Evolutionary conservation across 192 early-diverging fungal genomes (phyloP).

Genomic region (Helicostylum pulchrum): DNA sequence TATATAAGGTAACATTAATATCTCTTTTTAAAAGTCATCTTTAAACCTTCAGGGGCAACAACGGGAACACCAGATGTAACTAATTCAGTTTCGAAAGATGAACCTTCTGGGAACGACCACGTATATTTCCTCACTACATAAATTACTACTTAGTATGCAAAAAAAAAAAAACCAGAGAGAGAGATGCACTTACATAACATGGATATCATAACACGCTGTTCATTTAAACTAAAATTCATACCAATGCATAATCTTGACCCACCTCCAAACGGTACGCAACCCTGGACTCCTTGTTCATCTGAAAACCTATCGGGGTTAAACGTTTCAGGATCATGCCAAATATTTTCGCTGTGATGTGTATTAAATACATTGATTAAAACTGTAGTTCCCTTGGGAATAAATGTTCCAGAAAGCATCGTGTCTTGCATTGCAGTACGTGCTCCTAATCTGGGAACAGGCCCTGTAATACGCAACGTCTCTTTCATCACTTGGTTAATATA

Average conservation of each 20-base stretch:
- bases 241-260: conserved; percentile 60
- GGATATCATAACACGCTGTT: conserved; percentile 52
- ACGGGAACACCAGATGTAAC: too few relatives aligned
- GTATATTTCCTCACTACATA: background rate
- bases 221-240: conserved; percentile 56
- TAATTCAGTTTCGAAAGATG: background rate
- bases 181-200: conserved; percentile 43
- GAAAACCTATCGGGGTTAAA: conserved; percentile 53
- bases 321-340: conserved; percentile 39
- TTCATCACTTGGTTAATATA: conserved; percentile 54
- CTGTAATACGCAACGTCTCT: conserved; percentile 25
- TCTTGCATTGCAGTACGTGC: conserved; percentile 17
- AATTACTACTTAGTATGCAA: background rate
- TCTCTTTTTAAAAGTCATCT: too few relatives aligned
- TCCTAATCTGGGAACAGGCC: conserved; percentile 2
- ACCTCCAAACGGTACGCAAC: conserved; percentile 55
- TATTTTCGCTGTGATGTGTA: conserved; percentile 10
- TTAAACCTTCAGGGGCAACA: too few relatives aligned
- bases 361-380: conserved; percentile 13
- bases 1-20: too few relatives aligned
- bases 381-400: conserved; percentile 29
- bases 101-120: background rate
- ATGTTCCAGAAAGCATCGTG: conserved; percentile 10
- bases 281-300: background rate
- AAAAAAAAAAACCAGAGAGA: background rate